Evolutionary conservation across 148 eudicot genomes (phyloP).

Genomic region (Drosera capensis): DNA sequence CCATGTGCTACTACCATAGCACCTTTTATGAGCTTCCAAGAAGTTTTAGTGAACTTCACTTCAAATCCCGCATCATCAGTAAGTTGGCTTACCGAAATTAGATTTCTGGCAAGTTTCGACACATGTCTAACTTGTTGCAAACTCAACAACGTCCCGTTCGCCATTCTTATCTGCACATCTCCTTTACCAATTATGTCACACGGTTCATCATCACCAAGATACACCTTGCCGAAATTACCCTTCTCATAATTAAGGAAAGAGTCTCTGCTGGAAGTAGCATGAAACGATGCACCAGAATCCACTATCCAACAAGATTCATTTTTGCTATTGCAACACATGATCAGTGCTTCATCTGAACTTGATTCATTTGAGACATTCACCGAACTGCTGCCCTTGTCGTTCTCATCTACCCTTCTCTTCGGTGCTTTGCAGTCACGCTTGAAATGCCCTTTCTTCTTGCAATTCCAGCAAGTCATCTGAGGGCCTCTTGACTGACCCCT

Average conservation of each 20-base stretch:
- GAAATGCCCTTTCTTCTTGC: not conserved
- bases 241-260: not conserved
- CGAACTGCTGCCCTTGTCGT: not conserved
- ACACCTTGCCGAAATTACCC: not conserved
- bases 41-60: not conserved
- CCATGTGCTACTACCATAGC: not conserved
- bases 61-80: not conserved
- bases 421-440: not conserved
- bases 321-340: not conserved
- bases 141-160: no score
- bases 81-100: not conserved
- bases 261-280: not conserved
- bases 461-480: not conserved
- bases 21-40: not conserved
- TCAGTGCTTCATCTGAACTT: not conserved
- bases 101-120: not conserved
- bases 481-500: not conserved
- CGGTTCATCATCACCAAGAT: no score
- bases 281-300: constrained; percentile 4
- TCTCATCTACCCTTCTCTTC: not conserved
- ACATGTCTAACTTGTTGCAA: not conserved
- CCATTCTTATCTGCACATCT: not conserved
- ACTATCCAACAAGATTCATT: constrained; percentile 3
- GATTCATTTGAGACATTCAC: no score
- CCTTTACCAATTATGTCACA: not conserved